Base-by-base conservation (phyloP, 176 grass and related monocot genomes). In the Juncus inflexus region DNA sequence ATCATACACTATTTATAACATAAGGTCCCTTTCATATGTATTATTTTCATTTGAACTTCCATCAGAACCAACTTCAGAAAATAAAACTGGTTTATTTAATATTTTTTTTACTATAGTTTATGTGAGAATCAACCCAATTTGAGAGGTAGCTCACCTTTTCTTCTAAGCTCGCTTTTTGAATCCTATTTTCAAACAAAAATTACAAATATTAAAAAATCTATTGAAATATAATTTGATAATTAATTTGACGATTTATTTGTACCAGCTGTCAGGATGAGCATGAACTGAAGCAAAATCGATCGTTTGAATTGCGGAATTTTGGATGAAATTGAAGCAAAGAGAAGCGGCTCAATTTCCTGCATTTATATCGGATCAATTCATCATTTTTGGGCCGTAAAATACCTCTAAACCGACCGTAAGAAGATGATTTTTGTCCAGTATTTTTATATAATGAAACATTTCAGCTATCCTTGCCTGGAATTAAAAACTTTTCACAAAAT, bases 231-330 rank as follows among this genome's bases (percentile, higher is more conserved):
- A 52, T 7, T 13, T 12, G 42, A 15, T 16, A 4, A 36, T 50
- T 37, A 10, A 36, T 5, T 7, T 5, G n/a, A 15, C 10, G 36
- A 38, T 60, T 35, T 41, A 60, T 8, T 28, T 28, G 6, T 15
- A 83, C 81, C 92, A 97, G 56, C 80, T 97, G 77, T 97, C 92
- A 40, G 92, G 92, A 76, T 97, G 91, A 42, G 87, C 82, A 81
- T 97, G 92, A 57, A 89, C 87, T 3, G 92, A 96, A 51, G 84
- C 84, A 63, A 97, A 97, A 90, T 97, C 87, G 41, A 97, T 89
- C 52, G 86, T 62, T 61, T 97, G 65, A 52, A 76, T 61, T 16
- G 77, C 92, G 63, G 92, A 91, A 63, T 91, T 91, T 8, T 88
- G 66, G 70, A 91, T 86, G 59, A 97, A 97, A 51, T 97, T 84